Base-by-base conservation (phyloP, 2,329 filamentous ascomycete species). In the Pseudogymnoascus sp. region DNA sequence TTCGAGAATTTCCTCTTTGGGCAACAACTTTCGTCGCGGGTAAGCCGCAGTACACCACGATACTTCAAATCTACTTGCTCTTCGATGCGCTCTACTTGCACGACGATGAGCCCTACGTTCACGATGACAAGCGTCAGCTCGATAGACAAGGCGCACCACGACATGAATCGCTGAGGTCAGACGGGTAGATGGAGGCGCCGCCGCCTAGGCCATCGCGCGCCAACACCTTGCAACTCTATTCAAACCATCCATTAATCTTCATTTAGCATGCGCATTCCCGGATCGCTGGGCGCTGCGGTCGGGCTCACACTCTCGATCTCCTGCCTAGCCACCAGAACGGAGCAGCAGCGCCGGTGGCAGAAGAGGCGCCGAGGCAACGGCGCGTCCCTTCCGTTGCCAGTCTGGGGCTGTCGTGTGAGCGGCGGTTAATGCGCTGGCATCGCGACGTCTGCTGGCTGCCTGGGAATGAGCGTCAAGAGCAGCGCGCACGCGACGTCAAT, bases 161-260 rank as follows among this genome's bases (percentile, higher is more conserved):
- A 25, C 39, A 22, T 11, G 41, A 47, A 43, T 9, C 20, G 20
- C 22, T 47, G 41, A 28, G 20, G 41, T 47, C 20, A 47, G 41
- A 47, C 41, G 41, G 41, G 41, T 47, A 47, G 41, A 28, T 47
- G 41, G 41, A 47, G 41, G 41, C 41, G 41, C 41, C 41, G 41
- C 41, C 41, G 39, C 39, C 39, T 43, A 9, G 20, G 39, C 39
- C 39, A 25, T 43, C 39, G 41, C 6, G 41, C 41, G 41, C 41
- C 41, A 8, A 4, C 41, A 47, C 11, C 6, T n/a, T 6, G 14
- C 41, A 47, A 47, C 41, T 47, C 41, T 47, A 47, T 43, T 43
- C 39, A 6, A 20, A 43, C 39, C 39, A 25, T 43, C 39, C 39
- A 43, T 25, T 25, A 11, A 43, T 8, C 41, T 8, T 8, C 41